Base-by-base conservation (phyloP, 139 green algal species). In the Yamagishiella unicocca region DNA sequence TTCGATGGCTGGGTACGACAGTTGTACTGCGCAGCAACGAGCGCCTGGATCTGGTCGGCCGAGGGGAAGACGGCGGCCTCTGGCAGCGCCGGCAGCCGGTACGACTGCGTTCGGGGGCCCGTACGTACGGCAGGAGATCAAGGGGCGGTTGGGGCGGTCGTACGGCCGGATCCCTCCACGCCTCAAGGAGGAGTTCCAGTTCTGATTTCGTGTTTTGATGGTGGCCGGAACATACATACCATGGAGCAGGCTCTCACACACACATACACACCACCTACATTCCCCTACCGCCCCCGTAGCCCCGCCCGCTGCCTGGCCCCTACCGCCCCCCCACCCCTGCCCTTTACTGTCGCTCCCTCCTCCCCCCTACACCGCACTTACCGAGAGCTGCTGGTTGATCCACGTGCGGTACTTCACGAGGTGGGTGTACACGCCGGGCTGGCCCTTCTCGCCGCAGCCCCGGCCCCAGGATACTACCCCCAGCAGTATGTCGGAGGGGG, bases 381-480 rank as follows among this genome's bases (percentile, higher is more conserved):
- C 80, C 80, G 46, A 42, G 29, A 86, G 80, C 43, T 87, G 64
- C 64, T 68, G 42, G 43, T 87, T 55, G 42, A 87, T 54, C 81
- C 81, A 87, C 43, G 12, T 19, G 4, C 81, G 66, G 67, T 87
- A 87, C 43, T 66, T 38, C 21, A 37, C 24, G 8, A 79, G 64
- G 29, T 78, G 25, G 46, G 81, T 87, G 43, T 79, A 79, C 33
- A 87, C 64, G 5, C 81, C 81, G 21, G 81, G 81, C 66, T 75
- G 72, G 55, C 61, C 81, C 45, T 43, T 10, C 53, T 67, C 43
- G 5, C 64, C 87, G 81, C 87, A 91, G 46, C 87, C 87, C 6
- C 40, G 37, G 46, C 87, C 87, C 87, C 87, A 91, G 21, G 74
- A 87, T 29, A 91, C 87, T 33, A 91, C 66, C 38, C 87, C 87